Percentiles rank a stretch among this genome's conserved stretches.
These are phyloP conservation scores for Suillus fuscotomentosus DNA, from an alignment of 768 basidiomycete species.

Conservation along the genomic window DNA sequence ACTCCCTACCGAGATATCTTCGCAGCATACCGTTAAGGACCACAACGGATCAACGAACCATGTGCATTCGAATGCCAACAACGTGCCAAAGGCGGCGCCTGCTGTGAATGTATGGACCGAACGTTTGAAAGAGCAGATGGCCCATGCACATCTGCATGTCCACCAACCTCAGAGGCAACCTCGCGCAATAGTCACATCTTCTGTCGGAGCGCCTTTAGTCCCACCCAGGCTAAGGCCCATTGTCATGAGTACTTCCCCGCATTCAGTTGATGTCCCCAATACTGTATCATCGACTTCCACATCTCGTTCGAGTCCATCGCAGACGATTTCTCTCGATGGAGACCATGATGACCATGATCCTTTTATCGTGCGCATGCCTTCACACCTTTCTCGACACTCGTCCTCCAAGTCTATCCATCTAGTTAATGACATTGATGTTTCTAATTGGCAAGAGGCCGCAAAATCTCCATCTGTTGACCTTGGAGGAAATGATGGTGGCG, in stretches of 20 bases:
- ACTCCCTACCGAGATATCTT: slow-evolving; percentile 1
- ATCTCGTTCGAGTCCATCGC: slow-evolving; percentile 2
- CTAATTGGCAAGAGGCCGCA: slow-evolving; percentile 47
- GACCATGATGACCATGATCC: slow-evolving; percentile 37
- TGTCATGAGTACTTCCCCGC: slow-evolving; percentile 10
- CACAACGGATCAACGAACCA: slow-evolving; percentile 1
- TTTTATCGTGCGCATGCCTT: slow-evolving; percentile 41
- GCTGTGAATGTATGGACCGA: slow-evolving; percentile 42
- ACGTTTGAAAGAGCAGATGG: slow-evolving; percentile 41
- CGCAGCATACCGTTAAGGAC: not conserved
- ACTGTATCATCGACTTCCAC: slow-evolving; percentile 6
- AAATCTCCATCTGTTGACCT: slow-evolving; percentile 17
- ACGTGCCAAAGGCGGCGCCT: slow-evolving; percentile 18
- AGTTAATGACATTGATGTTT: slow-evolving; percentile 30
- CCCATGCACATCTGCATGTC: slow-evolving; percentile 14
- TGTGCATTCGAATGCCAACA: slow-evolving; percentile 7
- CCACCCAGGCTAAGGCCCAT: slow-evolving; percentile 15
- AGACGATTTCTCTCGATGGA: slow-evolving; percentile 11
- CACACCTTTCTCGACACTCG: slow-evolving; percentile 30
- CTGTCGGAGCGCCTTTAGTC: slow-evolving; percentile 11
- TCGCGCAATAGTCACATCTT: slow-evolving; percentile 9
- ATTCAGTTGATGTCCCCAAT: not conserved
- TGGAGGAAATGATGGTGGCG: not conserved
- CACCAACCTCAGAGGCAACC: slow-evolving; percentile 21
- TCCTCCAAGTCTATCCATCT: slow-evolving; percentile 24